A percentile compares a stretch with the other conserved stretches of the same genome.
These are phyloP conservation scores for Cylindrotheca closterium DNA, from an alignment of 108 stramenopile genomes.

Conservation along the genomic window DNA sequence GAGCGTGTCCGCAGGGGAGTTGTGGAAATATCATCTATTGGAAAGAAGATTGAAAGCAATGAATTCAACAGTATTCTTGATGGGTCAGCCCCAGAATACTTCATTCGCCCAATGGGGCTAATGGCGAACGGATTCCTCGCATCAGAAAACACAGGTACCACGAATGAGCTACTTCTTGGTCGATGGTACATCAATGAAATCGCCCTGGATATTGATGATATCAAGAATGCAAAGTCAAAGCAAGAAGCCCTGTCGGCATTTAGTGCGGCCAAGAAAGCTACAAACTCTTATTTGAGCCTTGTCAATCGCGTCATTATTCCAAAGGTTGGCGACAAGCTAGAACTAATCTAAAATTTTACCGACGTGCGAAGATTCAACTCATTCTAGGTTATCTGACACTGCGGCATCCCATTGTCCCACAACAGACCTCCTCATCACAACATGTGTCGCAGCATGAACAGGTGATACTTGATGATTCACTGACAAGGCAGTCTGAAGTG, in stretches of 20 bases:
- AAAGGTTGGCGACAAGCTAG: neutral
- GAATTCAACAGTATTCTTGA: conserved; percentile 34
- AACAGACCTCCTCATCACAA: neutral
- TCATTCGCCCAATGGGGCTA: conserved; percentile 71
- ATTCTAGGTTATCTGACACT: no score
- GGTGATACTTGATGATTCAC: neutral
- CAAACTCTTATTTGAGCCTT: conserved; percentile 66
- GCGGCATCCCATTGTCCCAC: no score
- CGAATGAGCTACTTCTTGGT: conserved; percentile 76
- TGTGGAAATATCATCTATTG: conserved; percentile 32
- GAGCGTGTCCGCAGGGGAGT: conserved; percentile 38
- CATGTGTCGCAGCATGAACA: conserved; percentile 14
- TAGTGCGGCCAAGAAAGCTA: conserved; percentile 39
- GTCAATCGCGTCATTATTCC: conserved; percentile 70
- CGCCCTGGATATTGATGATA: conserved; percentile 60
- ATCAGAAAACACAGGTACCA: conserved; percentile 74
- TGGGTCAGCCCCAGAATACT: conserved; percentile 46
- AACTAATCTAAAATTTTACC: neutral
- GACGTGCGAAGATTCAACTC: no score
- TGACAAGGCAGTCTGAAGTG: conserved; percentile 8
- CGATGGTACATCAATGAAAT: conserved; percentile 86
- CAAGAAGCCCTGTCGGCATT: conserved; percentile 41
- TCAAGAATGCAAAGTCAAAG: conserved; percentile 44
- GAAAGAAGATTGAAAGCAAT: conserved; percentile 11
- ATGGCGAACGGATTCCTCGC: conserved; percentile 76